Conservation (phyloP, 176 grass and related monocot genomes). For the Chrysopogon serrulatus region DNA sequence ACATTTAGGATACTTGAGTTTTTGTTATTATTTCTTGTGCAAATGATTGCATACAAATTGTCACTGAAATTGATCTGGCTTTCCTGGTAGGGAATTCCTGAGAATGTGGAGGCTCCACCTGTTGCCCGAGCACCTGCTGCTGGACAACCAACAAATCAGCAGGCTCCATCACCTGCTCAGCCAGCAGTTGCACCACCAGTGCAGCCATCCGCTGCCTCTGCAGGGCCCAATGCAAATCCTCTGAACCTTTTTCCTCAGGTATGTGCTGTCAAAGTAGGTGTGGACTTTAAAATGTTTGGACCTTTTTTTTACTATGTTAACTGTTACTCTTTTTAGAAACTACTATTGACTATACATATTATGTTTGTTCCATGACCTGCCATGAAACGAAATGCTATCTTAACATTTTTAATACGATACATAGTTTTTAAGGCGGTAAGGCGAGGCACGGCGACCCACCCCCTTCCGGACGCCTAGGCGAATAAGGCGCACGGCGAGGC, state of each 20-base stretch:
- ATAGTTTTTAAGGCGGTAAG: too few species aligned
- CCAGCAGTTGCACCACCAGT: constrained; percentile 21
- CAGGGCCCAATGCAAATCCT: constrained; percentile 82
- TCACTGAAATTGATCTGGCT: neutral
- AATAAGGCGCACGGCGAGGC: too few species aligned
- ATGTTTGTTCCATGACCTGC: neutral
- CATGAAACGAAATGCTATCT: neutral
- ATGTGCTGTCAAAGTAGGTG: constrained; percentile 3
- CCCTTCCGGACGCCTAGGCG: too few species aligned
- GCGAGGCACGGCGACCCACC: too few species aligned
- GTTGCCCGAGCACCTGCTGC: constrained; percentile 49
- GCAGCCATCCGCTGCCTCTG: constrained; percentile 53
- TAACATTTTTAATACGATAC: neutral
- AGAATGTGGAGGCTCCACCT: constrained; percentile 53
- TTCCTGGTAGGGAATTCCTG: constrained; percentile 79
- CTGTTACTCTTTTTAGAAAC: neutral
- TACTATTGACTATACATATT: neutral
- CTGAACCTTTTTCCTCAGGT: constrained; percentile 93
- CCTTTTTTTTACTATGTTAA: neutral
- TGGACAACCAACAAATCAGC: constrained; percentile 42
- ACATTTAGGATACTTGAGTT: neutral
- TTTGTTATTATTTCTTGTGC: neutral
- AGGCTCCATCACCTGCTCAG: constrained; percentile 42
- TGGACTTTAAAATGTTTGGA: neutral
- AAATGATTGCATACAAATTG: neutral